phyloP scores from a whole-genome alignment of 2,329 filamentous ascomycete genomes.

The Fusarium nurragi region DNA sequence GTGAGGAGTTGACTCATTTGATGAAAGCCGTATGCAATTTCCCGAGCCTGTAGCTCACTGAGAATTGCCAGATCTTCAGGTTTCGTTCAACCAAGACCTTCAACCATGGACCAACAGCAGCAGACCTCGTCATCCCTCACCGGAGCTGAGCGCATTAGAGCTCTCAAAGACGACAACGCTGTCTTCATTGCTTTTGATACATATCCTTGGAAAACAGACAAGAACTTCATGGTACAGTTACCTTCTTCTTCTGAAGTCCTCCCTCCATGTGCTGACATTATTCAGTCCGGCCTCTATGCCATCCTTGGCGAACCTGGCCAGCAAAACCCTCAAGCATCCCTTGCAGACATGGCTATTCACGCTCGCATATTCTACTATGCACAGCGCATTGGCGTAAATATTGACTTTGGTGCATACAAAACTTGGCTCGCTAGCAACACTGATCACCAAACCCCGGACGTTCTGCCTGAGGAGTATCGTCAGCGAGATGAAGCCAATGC shows the following conservation, averaged over 20 bases:
- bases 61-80: neutral
- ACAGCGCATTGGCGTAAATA: slow-evolving; percentile 58
- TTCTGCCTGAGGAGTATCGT: slow-evolving; percentile 50
- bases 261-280: neutral
- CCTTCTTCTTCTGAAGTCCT: neutral
- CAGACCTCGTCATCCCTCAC: slow-evolving; percentile 38
- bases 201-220: slow-evolving; percentile 75
- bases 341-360: slow-evolving; percentile 68
- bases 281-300: slow-evolving; percentile 67
- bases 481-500: slow-evolving; percentile 15
- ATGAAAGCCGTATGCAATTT: neutral
- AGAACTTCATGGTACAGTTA: slow-evolving; percentile 69
- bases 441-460: slow-evolving; percentile 48
- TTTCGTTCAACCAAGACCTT: neutral
- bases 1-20: slow-evolving; percentile 1
- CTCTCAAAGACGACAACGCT: slow-evolving; percentile 51
- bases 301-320: slow-evolving; percentile 67
- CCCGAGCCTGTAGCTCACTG: slow-evolving; percentile 6
- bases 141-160: slow-evolving; percentile 52
- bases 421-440: slow-evolving; percentile 62
- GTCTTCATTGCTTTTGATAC: slow-evolving; percentile 70
- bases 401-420: slow-evolving; percentile 76
- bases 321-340: slow-evolving; percentile 58
- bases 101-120: slow-evolving; percentile 26
- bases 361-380: slow-evolving; percentile 75